Evolutionary conservation across 2,329 filamentous ascomycete species (phyloP).

Genomic region (Bipolaris victoriae): DNA sequence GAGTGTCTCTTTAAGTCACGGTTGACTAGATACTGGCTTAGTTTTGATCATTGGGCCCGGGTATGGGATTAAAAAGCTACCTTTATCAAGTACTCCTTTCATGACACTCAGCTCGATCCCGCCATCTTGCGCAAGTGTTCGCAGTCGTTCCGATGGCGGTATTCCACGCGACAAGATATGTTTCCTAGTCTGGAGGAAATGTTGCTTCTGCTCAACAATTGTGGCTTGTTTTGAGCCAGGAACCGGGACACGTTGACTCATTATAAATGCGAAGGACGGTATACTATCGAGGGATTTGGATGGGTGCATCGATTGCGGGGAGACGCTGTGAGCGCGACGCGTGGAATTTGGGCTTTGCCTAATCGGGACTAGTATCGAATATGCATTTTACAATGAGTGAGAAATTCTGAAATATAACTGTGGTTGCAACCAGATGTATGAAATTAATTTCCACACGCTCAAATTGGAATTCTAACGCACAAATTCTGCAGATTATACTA

Average conservation of each 20-base stretch:
- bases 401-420: background rate
- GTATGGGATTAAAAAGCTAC: slow-evolving; percentile 33
- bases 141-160: slow-evolving; percentile 62
- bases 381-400: background rate
- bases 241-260: slow-evolving; percentile 11
- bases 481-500: too few relatives aligned
- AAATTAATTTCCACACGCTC: background rate
- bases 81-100: slow-evolving; percentile 59
- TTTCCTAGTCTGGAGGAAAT: slow-evolving; percentile 68
- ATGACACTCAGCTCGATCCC: slow-evolving; percentile 56
- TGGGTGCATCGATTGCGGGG: slow-evolving; percentile 6
- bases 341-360: background rate
- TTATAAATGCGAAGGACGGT: background rate
- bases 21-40: slow-evolving; percentile 59
- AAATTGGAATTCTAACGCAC: rapidly evolving
- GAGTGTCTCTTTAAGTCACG: slow-evolving; percentile 68
- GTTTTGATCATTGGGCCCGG: background rate
- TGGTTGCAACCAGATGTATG: background rate
- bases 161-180: slow-evolving; percentile 67
- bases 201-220: slow-evolving; percentile 65
- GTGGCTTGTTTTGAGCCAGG: slow-evolving; percentile 45
- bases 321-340: slow-evolving; percentile 8
- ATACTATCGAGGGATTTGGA: background rate
- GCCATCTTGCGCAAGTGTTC: slow-evolving; percentile 55
- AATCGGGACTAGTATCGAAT: background rate